A percentile compares a stretch with the other conserved stretches of the same genome.
Evolutionary conservation across 805 yeast species (phyloP).

Genomic region (Ogataea neopini): DNA sequence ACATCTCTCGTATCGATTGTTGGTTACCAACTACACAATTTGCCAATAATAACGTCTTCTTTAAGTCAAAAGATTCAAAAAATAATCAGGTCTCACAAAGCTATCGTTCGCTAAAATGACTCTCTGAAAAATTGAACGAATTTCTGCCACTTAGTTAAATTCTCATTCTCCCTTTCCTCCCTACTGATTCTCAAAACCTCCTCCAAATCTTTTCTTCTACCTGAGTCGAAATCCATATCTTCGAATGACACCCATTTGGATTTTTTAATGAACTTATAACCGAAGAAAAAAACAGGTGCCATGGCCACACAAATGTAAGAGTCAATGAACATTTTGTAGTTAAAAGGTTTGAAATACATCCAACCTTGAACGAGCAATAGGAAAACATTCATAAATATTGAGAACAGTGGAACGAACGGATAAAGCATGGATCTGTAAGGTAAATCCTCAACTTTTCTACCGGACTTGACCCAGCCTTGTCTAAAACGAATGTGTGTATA

Average conservation of each 20-base stretch:
- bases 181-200: conserved; percentile 13
- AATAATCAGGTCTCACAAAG: no score
- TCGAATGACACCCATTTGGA: conserved; percentile 35
- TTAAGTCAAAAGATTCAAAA: no score
- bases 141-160: not conserved
- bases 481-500: conserved; percentile 60
- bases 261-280: conserved; percentile 15
- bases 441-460: conserved; percentile 46
- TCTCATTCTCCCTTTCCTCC: not conserved
- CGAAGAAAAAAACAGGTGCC: conserved; percentile 43
- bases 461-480: conserved; percentile 43
- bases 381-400: conserved; percentile 50
- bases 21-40: no score
- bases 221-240: conserved; percentile 53
- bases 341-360: conserved; percentile 61
- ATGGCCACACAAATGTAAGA: conserved; percentile 64
- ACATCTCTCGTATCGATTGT: no score
- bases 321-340: conserved; percentile 56
- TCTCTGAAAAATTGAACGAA: not conserved
- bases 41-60: no score
- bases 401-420: conserved; percentile 52
- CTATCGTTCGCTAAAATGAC: not conserved
- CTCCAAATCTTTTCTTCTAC: conserved; percentile 42
- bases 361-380: conserved; percentile 66
- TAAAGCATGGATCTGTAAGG: conserved; percentile 53